phyloP scores from a whole-genome alignment of 345 rosid genomes.

The Arabidopsis thaliana region TAIR10.1 NC_003076.8:13421501-13422000 shows the following conservation, averaged over 20 bases:
- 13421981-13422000: conserved; percentile 87
- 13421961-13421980: conserved; percentile 95
- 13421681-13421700: conserved; percentile 77
- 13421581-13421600: conserved; percentile 58
- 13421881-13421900: background rate
- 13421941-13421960: conserved; percentile 63
- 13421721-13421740: conserved; percentile 64
- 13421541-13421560: conserved; percentile 14
- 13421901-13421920: background rate
- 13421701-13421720: conserved; percentile 68
- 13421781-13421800: conserved; percentile 11
- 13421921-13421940: conserved; percentile 7
- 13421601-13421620: conserved; percentile 92
- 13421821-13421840: conserved; percentile 58
- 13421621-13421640: conserved; percentile 92
- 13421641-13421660: conserved; percentile 91
- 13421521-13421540: background rate
- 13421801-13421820: conserved; percentile 10
- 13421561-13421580: conserved; percentile 37
- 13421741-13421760: background rate
- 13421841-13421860: conserved; percentile 94
- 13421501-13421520: conserved; percentile 50
- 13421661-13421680: conserved; percentile 88
- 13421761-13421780: background rate
- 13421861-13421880: conserved; percentile 90